Percentiles rank a stretch among this genome's conserved stretches.
These are phyloP conservation scores for Malassezia arunalokei DNA, from an alignment of 1,284 basidiomycete genomes.

Conservation along the genomic window DNA sequence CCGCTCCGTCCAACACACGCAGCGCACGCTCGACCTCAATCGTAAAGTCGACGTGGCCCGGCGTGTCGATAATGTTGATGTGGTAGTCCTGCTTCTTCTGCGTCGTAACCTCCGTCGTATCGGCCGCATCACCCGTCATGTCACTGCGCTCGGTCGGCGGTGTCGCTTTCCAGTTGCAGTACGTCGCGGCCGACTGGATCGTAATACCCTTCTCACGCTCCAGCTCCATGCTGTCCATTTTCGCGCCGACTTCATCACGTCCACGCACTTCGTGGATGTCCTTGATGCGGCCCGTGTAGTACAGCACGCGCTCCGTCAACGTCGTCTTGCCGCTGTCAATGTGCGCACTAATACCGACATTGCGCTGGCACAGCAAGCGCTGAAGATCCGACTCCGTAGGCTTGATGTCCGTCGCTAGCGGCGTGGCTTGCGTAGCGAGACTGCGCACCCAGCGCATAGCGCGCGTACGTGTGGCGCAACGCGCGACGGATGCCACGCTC, in stretches of 20 bases:
- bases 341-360: slow-evolving; percentile 49
- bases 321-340: slow-evolving; percentile 94
- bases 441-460: neutral
- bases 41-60: slow-evolving; percentile 99
- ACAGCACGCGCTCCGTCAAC: slow-evolving; percentile 89
- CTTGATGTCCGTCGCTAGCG: neutral
- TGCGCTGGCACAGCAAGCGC: slow-evolving; percentile 46
- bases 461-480: neutral
- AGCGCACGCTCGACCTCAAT: slow-evolving; percentile 97
- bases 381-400: slow-evolving; percentile 34
- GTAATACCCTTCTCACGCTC: slow-evolving; percentile 99
- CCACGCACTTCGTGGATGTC: slow-evolving; percentile 98
- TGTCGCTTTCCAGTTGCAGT: slow-evolving; percentile 80
- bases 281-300: slow-evolving; percentile 87
- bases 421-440: slow-evolving; percentile 8
- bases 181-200: slow-evolving; percentile 95
- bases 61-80: slow-evolving; percentile 98
- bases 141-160: slow-evolving; percentile 47
- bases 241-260: slow-evolving; percentile 86
- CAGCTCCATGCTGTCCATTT: slow-evolving; percentile 99
- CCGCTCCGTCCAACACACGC: slow-evolving; percentile 89
- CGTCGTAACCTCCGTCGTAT: slow-evolving; percentile 19
- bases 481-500: neutral
- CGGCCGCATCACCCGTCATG: slow-evolving; percentile 45
- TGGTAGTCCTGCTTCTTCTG: slow-evolving; percentile 61